Base-by-base conservation (phyloP, 495 filamentous ascomycete genomes). In the Thozetella sp. region DNA sequence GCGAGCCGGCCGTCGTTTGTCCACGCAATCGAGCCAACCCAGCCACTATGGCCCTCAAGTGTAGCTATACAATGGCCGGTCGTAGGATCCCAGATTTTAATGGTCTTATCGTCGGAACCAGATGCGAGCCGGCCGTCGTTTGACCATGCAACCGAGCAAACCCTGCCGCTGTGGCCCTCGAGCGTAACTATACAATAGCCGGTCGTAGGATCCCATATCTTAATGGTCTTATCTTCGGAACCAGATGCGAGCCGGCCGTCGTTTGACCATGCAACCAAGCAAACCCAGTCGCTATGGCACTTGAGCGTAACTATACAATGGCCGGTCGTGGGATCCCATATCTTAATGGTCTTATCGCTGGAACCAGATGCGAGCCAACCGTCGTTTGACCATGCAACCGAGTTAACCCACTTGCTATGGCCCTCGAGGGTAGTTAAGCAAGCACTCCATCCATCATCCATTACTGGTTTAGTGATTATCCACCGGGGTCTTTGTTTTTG, bases 371-470 rank as follows among this genome's bases (percentile, higher is more conserved):
- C 48, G 2, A 62, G 25, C 48, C 46, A 6, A 25, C 19, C 17
- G 25, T 61, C 43, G 2, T 34, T 17, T 34, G 57, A 60, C n/a
- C 54, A 63, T 13, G 57, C 60, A 17, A 66, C 51, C 13, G 51
- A 64, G 0, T 2, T 48, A 17, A 61, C 57, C 2, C 2, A 0
- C 0, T 23, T 15, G 10, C 2, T 25, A 50, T 66, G 60, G 22
- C 54, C 56, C n/a, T 63, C 56, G 30, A 66, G 54, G 0, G 58
- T 64, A 48, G 63, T 55, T 48, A 60, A 40, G 20, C 57, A 60
- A 3, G 57, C 17, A 25, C 37, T 61, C 62, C 62, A 64, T 15
- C 43, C 3, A 22, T 26, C 22, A 2, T 52, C 56, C 15, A 59
- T 46, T 15, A 27, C 22, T 11, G 52, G 57, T 24, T 56, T 59